A percentile compares a stretch with the other conserved stretches of the same genome.
phyloP scores from a whole-genome alignment of 163 green algal species.

The Chlamydomonas reinhardtii region DNA sequence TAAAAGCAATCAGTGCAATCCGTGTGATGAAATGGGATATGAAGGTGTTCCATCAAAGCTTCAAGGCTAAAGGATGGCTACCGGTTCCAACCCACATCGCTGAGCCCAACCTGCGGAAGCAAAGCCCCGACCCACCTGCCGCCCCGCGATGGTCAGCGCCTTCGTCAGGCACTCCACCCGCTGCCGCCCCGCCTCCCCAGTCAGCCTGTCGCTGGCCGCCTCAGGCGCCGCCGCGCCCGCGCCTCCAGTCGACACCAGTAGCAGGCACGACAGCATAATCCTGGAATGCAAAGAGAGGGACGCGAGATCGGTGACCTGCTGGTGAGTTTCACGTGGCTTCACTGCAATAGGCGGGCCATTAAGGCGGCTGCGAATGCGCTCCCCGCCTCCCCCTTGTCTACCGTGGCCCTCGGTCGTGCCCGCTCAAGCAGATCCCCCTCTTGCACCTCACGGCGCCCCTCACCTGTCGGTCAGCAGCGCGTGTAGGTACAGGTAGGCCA shows the following conservation, averaged over 20 bases:
- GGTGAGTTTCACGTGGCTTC: no score
- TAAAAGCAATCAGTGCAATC: no score
- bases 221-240: background rate
- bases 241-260: background rate
- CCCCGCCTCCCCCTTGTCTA: no score
- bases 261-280: slow-evolving; percentile 35
- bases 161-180: slow-evolving; percentile 17
- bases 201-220: background rate
- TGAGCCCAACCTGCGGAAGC: no score
- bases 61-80: no score
- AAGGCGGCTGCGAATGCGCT: no score
- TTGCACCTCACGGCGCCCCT: background rate
- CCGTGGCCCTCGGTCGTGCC: no score
- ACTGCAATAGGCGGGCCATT: no score
- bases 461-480: slow-evolving; percentile 30
- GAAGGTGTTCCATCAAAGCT: no score
- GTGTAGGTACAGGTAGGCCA: slow-evolving; percentile 32
- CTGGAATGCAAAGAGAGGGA: background rate
- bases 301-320: no score
- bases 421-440: no score
- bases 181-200: background rate
- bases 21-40: no score
- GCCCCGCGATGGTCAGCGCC: slow-evolving; percentile 18
- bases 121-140: slow-evolving; percentile 4
- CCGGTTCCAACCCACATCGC: background rate